phyloP scores from a whole-genome alignment of 805 yeast species.

The Jamesozyma spencerorum region DNA sequence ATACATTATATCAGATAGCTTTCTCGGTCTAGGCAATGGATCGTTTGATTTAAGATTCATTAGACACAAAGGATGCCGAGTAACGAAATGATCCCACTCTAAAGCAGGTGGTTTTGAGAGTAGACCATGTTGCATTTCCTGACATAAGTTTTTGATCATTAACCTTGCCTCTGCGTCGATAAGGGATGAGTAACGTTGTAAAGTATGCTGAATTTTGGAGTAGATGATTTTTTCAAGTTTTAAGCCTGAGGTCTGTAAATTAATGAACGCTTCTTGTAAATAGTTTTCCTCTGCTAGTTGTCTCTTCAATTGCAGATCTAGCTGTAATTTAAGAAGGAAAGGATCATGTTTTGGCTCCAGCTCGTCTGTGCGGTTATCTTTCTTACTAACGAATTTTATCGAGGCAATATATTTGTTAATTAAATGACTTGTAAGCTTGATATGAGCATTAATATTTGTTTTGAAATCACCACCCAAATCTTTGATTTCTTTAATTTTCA shows the following conservation, averaged over 20 bases:
- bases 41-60: constrained; percentile 32
- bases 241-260: constrained; percentile 56
- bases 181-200: constrained; percentile 42
- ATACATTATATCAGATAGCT: constrained; percentile 42
- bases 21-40: constrained; percentile 36
- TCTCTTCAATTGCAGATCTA: constrained; percentile 56
- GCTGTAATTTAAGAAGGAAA: constrained; percentile 47
- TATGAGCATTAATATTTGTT: constrained; percentile 48
- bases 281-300: constrained; percentile 56
- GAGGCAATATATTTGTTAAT: constrained; percentile 40
- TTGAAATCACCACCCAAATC: constrained; percentile 56
- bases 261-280: constrained; percentile 54
- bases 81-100: constrained; percentile 65
- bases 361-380: constrained; percentile 13
- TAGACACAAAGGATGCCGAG: constrained; percentile 35
- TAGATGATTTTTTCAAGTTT: constrained; percentile 57
- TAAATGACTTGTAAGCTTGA: constrained; percentile 52
- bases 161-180: constrained; percentile 46
- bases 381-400: constrained; percentile 32
- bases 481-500: constrained; percentile 75
- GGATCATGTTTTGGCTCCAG: constrained; percentile 47
- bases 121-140: constrained; percentile 36
- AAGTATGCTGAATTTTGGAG: constrained; percentile 49
- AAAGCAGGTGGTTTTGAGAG: constrained; percentile 47
- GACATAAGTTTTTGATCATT: constrained; percentile 44